Conservation (phyloP, 2,329 filamentous ascomycete genomes). For the Chaetomium globosum region DNA sequence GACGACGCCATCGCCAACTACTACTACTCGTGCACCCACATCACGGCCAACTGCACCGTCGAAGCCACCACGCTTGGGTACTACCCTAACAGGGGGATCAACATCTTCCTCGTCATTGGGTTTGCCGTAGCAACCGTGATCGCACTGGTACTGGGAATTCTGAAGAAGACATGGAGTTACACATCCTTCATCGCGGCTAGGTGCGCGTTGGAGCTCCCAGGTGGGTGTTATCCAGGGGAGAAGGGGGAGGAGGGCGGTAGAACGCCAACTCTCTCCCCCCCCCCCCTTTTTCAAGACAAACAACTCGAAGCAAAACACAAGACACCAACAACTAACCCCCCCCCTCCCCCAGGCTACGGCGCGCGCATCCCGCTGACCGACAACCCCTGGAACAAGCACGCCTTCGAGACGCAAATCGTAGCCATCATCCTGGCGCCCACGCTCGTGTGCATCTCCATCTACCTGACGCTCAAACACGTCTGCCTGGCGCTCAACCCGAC, state of each 20-base stretch:
- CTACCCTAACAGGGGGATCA: constrained; percentile 58
- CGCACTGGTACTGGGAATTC: constrained; percentile 49
- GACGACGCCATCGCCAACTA: constrained; percentile 25
- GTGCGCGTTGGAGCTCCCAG: constrained; percentile 54
- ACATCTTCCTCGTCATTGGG: constrained; percentile 55
- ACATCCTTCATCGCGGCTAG: constrained; percentile 54
- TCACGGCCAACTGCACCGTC: constrained; percentile 54
- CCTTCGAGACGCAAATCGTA: constrained; percentile 63
- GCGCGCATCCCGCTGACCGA: constrained; percentile 54
- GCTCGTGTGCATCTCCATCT: constrained; percentile 64
- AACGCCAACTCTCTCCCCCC: too few species aligned
- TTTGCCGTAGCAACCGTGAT: constrained; percentile 52
- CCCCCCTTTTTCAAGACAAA: too few species aligned
- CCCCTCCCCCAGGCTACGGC: constrained; percentile 51
- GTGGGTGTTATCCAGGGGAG: constrained; percentile 38
- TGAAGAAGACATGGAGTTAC: constrained; percentile 60
- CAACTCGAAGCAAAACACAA: background rate
- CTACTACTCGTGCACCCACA: constrained; percentile 43
- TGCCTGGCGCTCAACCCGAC: constrained; percentile 52
- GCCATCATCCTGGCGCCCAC: constrained; percentile 63
- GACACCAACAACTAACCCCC: background rate
- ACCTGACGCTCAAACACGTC: constrained; percentile 65
- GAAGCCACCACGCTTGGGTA: constrained; percentile 58
- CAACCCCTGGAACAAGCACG: constrained; percentile 57
- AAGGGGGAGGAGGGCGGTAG: background rate